These are phyloP conservation scores for Pseudonectria buxi DNA, from an alignment of 2,329 filamentous ascomycete species.

Conservation along the genomic window DNA sequence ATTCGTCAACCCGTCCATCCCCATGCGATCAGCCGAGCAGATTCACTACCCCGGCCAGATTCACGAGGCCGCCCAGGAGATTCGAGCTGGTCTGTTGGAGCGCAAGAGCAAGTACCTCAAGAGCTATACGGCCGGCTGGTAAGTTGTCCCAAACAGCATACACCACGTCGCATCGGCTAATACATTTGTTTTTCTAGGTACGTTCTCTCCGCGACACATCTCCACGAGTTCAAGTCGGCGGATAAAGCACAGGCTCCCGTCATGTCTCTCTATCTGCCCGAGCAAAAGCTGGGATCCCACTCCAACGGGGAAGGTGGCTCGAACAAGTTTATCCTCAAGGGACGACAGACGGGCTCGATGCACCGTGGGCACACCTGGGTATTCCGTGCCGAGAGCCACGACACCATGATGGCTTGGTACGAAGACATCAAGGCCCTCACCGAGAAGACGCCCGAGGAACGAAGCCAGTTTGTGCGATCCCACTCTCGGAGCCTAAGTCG, in stretches of 20 bases:
- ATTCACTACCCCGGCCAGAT: constrained; percentile 90
- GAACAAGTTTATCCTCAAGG: constrained; percentile 97
- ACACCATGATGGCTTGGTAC: constrained; percentile 97
- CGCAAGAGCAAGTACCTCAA: constrained; percentile 98
- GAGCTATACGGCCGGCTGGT: constrained; percentile 95
- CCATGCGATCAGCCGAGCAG: constrained; percentile 69
- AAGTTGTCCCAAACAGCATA: constrained; percentile 27
- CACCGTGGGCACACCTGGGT: constrained; percentile 75
- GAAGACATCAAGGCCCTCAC: constrained; percentile 87
- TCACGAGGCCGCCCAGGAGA: constrained; percentile 73
- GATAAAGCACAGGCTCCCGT: constrained; percentile 86
- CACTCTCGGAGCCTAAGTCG: constrained; percentile 75
- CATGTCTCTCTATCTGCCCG: constrained; percentile 92
- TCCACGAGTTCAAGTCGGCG: constrained; percentile 98
- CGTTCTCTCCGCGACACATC: constrained; percentile 88
- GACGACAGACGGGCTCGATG: constrained; percentile 85
- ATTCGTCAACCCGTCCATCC: constrained; percentile 78
- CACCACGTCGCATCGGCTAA: neutral
- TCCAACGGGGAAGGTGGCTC: constrained; percentile 76
- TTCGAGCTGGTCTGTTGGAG: constrained; percentile 85
- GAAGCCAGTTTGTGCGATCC: constrained; percentile 76
- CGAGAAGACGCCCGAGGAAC: constrained; percentile 80
- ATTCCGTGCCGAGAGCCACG: constrained; percentile 66
- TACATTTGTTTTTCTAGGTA: constrained; percentile 54
- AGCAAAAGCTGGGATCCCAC: constrained; percentile 92